Percentiles rank a stretch among this genome's conserved stretches.
These are phyloP conservation scores for Trichosporon faecale DNA, from an alignment of 1,284 basidiomycete species.

Conservation along the genomic window DNA sequence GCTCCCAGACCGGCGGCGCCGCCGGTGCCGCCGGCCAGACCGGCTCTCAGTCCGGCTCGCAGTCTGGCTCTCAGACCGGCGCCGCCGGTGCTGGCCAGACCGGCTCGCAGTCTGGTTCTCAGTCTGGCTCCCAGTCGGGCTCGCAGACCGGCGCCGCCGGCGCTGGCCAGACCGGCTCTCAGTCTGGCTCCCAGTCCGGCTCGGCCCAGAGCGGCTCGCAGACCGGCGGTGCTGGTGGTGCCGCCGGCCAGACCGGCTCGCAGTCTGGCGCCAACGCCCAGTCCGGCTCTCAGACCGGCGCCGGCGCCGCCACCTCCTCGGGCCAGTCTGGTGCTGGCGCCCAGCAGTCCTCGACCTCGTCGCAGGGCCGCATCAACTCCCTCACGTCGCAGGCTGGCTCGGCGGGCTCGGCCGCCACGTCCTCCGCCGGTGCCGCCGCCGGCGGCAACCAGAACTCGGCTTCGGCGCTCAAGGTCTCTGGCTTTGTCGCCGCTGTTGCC, in stretches of 20 bases:
- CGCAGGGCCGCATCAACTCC: slow-evolving; percentile 2
- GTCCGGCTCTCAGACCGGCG: neutral
- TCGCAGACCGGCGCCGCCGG: slow-evolving; percentile 5
- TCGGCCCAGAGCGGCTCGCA: slow-evolving; percentile 8
- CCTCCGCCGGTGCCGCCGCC: neutral
- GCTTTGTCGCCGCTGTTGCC: slow-evolving; percentile 12
- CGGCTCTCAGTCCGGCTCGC: neutral
- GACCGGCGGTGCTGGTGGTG: slow-evolving; percentile 3
- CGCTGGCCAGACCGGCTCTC: neutral
- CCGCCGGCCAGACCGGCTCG: neutral
- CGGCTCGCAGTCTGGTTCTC: neutral
- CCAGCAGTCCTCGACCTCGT: slow-evolving; percentile 13
- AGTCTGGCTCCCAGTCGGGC: slow-evolving; percentile 5
- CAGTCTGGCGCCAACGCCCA: neutral
- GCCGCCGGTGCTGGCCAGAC: slow-evolving; percentile 3
- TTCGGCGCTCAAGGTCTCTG: slow-evolving; percentile 1
- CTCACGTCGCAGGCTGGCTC: slow-evolving; percentile 7
- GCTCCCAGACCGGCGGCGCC: neutral
- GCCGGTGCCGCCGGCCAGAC: slow-evolving; percentile 4
- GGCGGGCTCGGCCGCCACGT: slow-evolving; percentile 3
- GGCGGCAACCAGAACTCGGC: neutral
- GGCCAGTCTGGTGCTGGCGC: neutral
- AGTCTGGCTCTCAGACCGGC: neutral
- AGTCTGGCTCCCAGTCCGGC: slow-evolving; percentile 16
- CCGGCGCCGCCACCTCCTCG: slow-evolving; percentile 11